Base-by-base conservation (phyloP, 768 basidiomycete species). In the Amyloporia xantha region DNA sequence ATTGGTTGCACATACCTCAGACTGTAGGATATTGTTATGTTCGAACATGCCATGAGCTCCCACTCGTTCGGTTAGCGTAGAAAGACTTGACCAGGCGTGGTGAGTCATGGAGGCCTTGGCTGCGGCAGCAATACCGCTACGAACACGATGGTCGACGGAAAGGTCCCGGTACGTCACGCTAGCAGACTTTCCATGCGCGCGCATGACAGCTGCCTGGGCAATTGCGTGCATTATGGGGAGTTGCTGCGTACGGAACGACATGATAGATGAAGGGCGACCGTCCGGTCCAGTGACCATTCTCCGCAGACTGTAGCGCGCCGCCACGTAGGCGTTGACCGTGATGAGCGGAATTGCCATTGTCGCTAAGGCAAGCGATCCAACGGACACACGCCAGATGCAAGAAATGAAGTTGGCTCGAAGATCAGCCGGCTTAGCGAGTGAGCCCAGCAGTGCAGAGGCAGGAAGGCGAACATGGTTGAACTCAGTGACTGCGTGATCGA, bases 11-110 rank as follows among this genome's bases (percentile, higher is more conserved):
- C 27, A 15, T 23, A 54, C 54, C 45, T 54, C 45, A 25, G 51
- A 48, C 15, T 41, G 49, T 3, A 24, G 30, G 13, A 76, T 58
- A 49, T 68, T 62, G 53, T 74, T 74, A 46, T 56, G 46, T 11
- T 57, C 63, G 26, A 71, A 71, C 0, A 75, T 57, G 0, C 74
- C 73, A 55, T 71, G 72, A 1, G 72, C 73, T 7, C 74, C 74
- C 41, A 69, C 71, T 17, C 72, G 64, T 27, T 74, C 72, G 1
- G 59, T 52, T 5, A 72, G 51, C 0, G 42, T 42, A 1, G 65
- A 38, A 15, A 41, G 41, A 6, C 54, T 51, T 13, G 48, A 21
- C 35, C 62, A 57, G 17, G 53, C 48, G 41, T 60, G 57, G 45
- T 62, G 59, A 11, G 66, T 45, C 25, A 60, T 57, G 2, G 58